Conservation (phyloP, 2,329 filamentous ascomycete species). For the Didymellaceae sp. region DNA sequence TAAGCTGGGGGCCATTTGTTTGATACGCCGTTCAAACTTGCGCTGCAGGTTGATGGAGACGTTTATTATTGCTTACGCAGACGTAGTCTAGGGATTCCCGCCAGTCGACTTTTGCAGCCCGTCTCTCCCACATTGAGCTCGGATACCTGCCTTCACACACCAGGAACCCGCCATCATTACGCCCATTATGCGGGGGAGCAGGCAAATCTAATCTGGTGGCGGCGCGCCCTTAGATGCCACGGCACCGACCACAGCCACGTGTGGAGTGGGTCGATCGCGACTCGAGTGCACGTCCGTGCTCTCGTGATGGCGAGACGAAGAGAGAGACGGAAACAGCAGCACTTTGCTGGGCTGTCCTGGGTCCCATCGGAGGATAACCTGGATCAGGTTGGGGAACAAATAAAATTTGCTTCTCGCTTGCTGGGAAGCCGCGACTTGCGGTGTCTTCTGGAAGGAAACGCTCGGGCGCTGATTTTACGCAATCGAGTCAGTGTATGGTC, state of each 20-base stretch:
- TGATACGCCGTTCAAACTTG: too few relatives aligned
- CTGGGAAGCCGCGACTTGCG: not conserved
- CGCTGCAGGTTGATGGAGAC: too few relatives aligned
- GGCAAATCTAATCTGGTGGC: not conserved
- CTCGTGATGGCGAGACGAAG: not conserved
- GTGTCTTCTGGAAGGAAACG: slow-evolving; percentile 15
- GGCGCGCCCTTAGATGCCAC: not conserved
- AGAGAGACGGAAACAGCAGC: not conserved
- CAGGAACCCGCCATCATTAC: too few relatives aligned
- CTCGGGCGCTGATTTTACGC: slow-evolving; percentile 8
- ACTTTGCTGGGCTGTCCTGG: not conserved
- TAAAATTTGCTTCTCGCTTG: slow-evolving; percentile 12
- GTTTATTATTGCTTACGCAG: too few relatives aligned
- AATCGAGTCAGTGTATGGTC: slow-evolving; percentile 8
- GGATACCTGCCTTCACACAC: too few relatives aligned
- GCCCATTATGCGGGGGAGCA: slow-evolving; percentile 7
- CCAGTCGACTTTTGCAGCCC: too few relatives aligned
- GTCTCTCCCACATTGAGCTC: too few relatives aligned
- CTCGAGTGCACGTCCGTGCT: not conserved
- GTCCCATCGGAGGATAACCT: slow-evolving; percentile 6
- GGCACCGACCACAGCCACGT: slow-evolving; percentile 10
- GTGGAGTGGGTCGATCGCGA: slow-evolving; percentile 10
- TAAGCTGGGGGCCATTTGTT: not conserved
- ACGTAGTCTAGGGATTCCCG: too few relatives aligned
- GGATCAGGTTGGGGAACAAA: slow-evolving; percentile 8